Evolutionary conservation across 2,329 filamentous ascomycete genomes (phyloP), one percentile per base, ranked within the genome.

Genomic region (Grosmannia clavigera): DNA sequence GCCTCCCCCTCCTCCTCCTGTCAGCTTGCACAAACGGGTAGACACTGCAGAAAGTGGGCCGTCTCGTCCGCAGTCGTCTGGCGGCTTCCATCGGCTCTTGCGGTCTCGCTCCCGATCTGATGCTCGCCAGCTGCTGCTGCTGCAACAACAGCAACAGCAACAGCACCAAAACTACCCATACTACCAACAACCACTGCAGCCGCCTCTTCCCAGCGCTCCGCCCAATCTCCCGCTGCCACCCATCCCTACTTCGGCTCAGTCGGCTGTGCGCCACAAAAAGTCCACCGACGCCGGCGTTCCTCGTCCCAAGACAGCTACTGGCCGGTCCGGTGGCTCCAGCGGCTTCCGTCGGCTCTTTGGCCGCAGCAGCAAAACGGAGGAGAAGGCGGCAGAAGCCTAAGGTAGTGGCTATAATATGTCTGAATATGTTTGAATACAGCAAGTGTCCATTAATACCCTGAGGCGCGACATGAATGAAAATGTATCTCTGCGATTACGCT

Each of bases 281-380:
- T 57, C 63, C 11, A 46, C 57, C 19, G 61, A 27, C 5, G 56
- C 58, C 35, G 43, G 57, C 35, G 22, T 12, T 22, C 19, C 40
- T 50, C 61, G 59, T 48, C 58, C 63, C n/a, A 65, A 64, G 54
- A 62, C 62, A n/a, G 57, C 64, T 3, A 60, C 56, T 7, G 11
- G 60, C 27, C 60, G 59, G 35, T 53, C 38, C 38, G 50, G 38
- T 12, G 48, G 56, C 4, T 43, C 51, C 12, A 58, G 64, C 38
- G 60, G 62, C 2, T 58, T 66, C 29, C 60, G 65, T 51, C 60
- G 65, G 16, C 56, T 66, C 5, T 66, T 66, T 57, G 60, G 63
- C 6, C 61, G 64, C 50, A 50, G 58, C 38, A 61, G 56, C 29
- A 14, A 19, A 19, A n/a, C 43, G 3, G 38, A 40, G 38, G 38